Evolutionary conservation across 441 rosid species (phyloP).

Genomic region (Syzygium syzygioides): DNA sequence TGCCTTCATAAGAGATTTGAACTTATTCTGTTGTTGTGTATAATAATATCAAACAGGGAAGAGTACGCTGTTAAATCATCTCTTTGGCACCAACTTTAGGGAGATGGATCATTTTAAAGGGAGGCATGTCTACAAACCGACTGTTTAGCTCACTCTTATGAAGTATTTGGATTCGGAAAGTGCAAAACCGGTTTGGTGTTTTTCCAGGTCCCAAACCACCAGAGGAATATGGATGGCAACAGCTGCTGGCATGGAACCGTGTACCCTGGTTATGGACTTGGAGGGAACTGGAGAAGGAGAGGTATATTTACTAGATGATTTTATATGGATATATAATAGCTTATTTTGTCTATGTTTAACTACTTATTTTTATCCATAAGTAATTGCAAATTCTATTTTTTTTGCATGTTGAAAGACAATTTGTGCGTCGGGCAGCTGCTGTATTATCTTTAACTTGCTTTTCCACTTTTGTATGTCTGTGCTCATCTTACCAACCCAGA

Average conservation of each 20-base stretch:
- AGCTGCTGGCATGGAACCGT: slow-evolving; percentile 88
- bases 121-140: slow-evolving; percentile 53
- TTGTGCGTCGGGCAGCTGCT: no score
- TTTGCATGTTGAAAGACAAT: no score
- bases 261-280: no score
- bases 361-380: no score
- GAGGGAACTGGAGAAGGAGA: no score
- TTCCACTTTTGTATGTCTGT: slow-evolving; percentile 6
- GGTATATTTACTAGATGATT: no score
- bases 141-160: no score
- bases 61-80: slow-evolving; percentile 84
- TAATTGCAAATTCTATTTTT: no score
- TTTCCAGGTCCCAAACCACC: slow-evolving; percentile 86
- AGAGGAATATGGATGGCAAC: slow-evolving; percentile 96
- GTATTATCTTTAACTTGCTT: no score
- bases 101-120: slow-evolving; percentile 99
- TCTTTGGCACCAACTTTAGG: slow-evolving; percentile 83
- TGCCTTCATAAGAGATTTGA: not conserved
- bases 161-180: not conserved
- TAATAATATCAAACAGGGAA: slow-evolving; percentile 58
- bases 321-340: no score
- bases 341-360: no score
- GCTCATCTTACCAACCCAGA: no score
- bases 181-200: not conserved
- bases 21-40: slow-evolving; percentile 4